Evolutionary conservation across 1,139 yeast species (phyloP).

Genomic region (Blastobotrys buckinghamii): DNA sequence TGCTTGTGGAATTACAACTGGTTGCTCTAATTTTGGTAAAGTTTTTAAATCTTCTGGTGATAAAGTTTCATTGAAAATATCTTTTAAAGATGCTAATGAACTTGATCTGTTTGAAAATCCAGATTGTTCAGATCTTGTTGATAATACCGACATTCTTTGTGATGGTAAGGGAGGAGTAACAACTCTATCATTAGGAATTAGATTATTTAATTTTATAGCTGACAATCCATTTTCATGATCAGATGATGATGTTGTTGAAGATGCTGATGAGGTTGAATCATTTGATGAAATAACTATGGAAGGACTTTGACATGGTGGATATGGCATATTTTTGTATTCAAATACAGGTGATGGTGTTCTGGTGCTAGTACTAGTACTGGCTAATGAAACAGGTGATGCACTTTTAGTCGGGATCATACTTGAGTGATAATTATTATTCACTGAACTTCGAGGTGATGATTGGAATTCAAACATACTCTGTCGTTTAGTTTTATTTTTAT

Average conservation of each 20-base stretch:
- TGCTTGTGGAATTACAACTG: conserved; percentile 8
- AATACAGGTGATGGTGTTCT: conserved; percentile 2
- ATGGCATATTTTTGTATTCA: not conserved
- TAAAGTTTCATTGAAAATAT: not conserved
- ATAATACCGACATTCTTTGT: conserved; percentile 1
- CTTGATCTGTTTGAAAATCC: not conserved
- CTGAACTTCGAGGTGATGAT: not conserved
- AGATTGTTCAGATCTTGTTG: not conserved
- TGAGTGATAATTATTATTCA: no score
- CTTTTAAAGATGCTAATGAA: not conserved
- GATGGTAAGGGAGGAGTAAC: conserved; percentile 1
- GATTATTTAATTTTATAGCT: not conserved
- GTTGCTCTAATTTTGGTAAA: conserved; percentile 7
- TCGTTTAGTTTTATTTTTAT: no score
- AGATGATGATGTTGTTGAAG: not conserved
- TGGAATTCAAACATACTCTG: conserved; percentile 3
- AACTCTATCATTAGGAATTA: not conserved
- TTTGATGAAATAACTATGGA: not conserved
- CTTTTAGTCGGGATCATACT: no score
- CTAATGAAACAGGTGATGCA: no score
- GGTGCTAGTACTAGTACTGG: not conserved
- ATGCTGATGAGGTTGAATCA: not conserved
- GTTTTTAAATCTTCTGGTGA: conserved; percentile 4
- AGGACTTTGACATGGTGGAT: conserved; percentile 1
- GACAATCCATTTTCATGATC: not conserved